A percentile compares a stretch with the other conserved stretches of the same genome.
Evolutionary conservation across 2,329 filamentous ascomycete species (phyloP).

Genomic region (Neofusicoccum ribis): DNA sequence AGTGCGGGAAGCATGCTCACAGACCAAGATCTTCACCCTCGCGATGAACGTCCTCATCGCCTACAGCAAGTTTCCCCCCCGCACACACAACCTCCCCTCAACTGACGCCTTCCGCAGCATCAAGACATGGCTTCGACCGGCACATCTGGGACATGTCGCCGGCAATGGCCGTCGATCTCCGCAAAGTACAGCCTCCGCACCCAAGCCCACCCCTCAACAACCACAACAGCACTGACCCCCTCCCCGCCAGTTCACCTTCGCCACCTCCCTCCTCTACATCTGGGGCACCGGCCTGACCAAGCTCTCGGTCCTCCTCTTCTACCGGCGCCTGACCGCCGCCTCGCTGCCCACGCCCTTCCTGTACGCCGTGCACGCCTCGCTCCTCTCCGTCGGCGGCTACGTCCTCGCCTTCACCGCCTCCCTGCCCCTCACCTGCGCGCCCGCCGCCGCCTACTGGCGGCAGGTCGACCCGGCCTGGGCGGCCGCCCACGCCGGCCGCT

Average conservation of each 20-base stretch:
- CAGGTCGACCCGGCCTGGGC: constrained; percentile 31
- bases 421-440: constrained; percentile 40
- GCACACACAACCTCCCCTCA: neutral
- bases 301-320: constrained; percentile 42
- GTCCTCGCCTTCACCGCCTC: constrained; percentile 38
- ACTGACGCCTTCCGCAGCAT: neutral
- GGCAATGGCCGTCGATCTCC: neutral
- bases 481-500: neutral
- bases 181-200: neutral
- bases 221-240: neutral
- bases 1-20: neutral
- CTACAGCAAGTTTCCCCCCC: neutral
- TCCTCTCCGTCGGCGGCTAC: constrained; percentile 41
- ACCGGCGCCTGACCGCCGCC: constrained; percentile 42
- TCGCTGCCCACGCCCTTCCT: constrained; percentile 38
- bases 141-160: constrained; percentile 2
- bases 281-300: constrained; percentile 32
- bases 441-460: constrained; percentile 44
- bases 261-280: constrained; percentile 30
- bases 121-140: constrained; percentile 7
- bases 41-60: neutral
- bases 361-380: constrained; percentile 38
- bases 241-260: constrained; percentile 23
- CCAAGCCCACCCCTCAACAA: too few species aligned
- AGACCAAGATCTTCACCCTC: neutral